Evolutionary conservation across 2,329 filamentous ascomycete species (phyloP).

Genomic region (Cryphonectria carpinicola): DNA sequence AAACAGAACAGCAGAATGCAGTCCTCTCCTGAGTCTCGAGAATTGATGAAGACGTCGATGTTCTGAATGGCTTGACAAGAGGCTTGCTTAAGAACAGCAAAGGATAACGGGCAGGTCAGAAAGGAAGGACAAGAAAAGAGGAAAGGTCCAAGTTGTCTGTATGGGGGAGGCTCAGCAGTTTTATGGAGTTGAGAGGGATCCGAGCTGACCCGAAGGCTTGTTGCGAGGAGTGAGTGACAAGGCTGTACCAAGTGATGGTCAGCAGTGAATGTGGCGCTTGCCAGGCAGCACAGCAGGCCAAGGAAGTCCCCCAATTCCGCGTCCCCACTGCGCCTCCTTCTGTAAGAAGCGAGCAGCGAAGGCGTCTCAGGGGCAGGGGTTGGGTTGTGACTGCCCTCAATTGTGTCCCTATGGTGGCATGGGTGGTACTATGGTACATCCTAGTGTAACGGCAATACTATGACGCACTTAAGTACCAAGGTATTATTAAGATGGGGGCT

Average conservation of each 20-base stretch:
- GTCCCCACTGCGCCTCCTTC: slow-evolving; percentile 1
- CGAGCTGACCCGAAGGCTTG: slow-evolving; percentile 8
- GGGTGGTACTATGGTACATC: not conserved
- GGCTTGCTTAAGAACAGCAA: not conserved
- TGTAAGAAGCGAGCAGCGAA: not conserved
- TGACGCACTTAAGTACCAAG: not conserved
- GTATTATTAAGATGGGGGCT: not conserved
- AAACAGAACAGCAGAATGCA: not conserved
- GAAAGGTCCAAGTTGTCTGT: not conserved
- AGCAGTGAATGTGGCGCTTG: not conserved
- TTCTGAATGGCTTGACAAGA: not conserved
- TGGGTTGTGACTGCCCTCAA: not conserved
- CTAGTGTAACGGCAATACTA: not conserved
- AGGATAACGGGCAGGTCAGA: not conserved
- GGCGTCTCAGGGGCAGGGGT: not conserved
- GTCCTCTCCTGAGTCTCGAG: not conserved
- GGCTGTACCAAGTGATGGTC: not conserved
- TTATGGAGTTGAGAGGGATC: slow-evolving; percentile 6
- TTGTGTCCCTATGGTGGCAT: too few relatives aligned
- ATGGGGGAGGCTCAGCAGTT: slow-evolving; percentile 4
- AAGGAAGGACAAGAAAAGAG: not conserved
- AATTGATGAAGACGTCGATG: not conserved
- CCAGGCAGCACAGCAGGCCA: slow-evolving; percentile 5
- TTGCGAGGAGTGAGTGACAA: not conserved
- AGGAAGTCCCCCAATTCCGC: not conserved